Evolutionary conservation across 169 alveolate genomes (phyloP), one percentile per base, ranked within the genome.

Genomic region (Neospora caninum): DNA sequence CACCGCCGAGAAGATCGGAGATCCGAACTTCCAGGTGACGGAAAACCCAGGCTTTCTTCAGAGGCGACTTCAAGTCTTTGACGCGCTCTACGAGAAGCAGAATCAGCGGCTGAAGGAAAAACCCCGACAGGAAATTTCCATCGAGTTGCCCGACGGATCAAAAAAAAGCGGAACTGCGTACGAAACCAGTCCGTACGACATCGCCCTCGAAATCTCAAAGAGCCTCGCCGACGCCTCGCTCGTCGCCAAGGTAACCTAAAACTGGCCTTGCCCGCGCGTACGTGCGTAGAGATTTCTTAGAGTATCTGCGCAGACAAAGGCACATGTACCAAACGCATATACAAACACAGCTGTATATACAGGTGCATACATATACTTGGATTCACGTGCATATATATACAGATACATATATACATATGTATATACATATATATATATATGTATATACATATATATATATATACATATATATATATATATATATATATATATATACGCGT

Each of bases 141-240:
- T 99, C 83, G 97, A 97, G 82, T 96, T 99, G 45, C 98, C 98
- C 25, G 99, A 98, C 95, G 99, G 99, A 20, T 96, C 97, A 39
- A 95, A 93, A 88, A 96, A 96, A 31, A 97, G 95, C 91, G 99
- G 99, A 69, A 96, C 96, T 39, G 95, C 98, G 88, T 98, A 96
- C 95, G 98, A 97, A 58, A 98, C 99, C 0, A 96, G 99, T 41
- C 99, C 99, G 29, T 92, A 97, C 93, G 98, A 98, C 36, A 97
- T 98, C 88, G 99, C 99, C 10, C 96, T 95, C 84, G 95, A 96
- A 69, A 98, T 98, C 69, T 97, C 99, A 39, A 98, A 98, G 94
- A 96, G 97, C 43, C 96, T 98, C 13, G 98, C 98, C 16, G 98
- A 98, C 45, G 97, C 97, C 73, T 96, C 97, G 49, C 92, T 98